These are phyloP conservation scores for Thielaviopsis euricoi DNA, from an alignment of 2,329 filamentous ascomycete genomes.

Conservation along the genomic window DNA sequence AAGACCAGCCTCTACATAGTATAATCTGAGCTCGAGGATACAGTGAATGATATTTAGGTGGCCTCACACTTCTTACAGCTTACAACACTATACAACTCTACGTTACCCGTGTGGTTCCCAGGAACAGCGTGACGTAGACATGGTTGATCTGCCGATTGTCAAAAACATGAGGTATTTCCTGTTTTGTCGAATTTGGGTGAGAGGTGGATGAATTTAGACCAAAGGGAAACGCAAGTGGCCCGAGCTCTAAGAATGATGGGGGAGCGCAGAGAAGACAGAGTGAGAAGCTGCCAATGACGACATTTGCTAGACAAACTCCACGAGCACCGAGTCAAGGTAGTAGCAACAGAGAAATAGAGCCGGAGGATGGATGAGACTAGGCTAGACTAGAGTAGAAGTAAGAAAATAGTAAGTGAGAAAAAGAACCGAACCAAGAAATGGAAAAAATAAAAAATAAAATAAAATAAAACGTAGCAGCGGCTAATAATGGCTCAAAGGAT, in stretches of 20 bases:
- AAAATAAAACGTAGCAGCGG: too few relatives aligned
- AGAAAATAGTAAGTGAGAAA: too few relatives aligned
- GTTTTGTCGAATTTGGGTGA: neutral
- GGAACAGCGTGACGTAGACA: neutral
- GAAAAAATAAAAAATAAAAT: neutral
- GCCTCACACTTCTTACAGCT: neutral
- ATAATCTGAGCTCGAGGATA: too few relatives aligned
- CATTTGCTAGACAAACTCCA: neutral
- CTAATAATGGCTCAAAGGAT: neutral
- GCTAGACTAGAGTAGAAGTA: neutral
- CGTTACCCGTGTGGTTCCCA: neutral
- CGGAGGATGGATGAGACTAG: neutral
- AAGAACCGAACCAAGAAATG: too few relatives aligned
- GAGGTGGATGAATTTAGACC: neutral
- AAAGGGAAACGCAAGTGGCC: neutral
- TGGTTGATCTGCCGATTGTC: neutral
- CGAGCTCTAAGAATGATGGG: neutral
- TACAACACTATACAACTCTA: neutral
- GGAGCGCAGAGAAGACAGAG: too few relatives aligned
- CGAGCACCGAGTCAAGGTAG: neutral
- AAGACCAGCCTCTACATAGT: too few relatives aligned
- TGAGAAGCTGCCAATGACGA: neutral
- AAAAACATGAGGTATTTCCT: neutral
- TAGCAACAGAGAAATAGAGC: neutral
- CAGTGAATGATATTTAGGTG: too few relatives aligned